Percentiles rank a stretch among this genome's conserved stretches.
Conservation (phyloP, 2,329 filamentous ascomycete genomes). For the Fusarium denticulatum region DNA sequence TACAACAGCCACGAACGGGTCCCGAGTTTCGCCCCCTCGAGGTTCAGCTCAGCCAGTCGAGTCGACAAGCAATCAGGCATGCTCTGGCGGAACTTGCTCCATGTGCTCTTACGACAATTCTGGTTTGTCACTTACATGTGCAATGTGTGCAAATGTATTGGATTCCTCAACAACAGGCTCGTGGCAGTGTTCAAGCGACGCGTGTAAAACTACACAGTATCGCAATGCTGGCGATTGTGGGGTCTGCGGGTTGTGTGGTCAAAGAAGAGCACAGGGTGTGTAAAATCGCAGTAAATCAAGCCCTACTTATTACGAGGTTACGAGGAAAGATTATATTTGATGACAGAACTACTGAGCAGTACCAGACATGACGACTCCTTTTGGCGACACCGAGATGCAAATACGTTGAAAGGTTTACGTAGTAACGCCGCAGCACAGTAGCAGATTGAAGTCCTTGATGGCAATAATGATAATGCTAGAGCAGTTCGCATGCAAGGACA, state of each 20-base stretch:
- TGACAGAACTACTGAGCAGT: not conserved
- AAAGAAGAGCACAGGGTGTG: conserved; percentile 42
- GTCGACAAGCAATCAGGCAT: not conserved
- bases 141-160: conserved; percentile 76
- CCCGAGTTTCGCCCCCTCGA: not conserved
- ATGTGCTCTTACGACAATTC: conserved; percentile 77
- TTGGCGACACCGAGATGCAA: not conserved
- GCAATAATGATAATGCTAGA: not conserved
- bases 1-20: not conserved
- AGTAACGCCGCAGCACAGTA: not conserved
- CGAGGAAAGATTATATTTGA: not conserved
- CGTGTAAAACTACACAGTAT: conserved; percentile 68
- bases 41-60: not conserved
- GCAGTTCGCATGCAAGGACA: not conserved
- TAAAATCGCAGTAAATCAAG: not conserved
- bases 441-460: not conserved
- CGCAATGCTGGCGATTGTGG: conserved; percentile 76
- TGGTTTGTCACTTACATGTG: conserved; percentile 65
- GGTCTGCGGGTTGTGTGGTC: conserved; percentile 75
- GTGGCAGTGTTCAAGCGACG: conserved; percentile 71
- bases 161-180: conserved; percentile 61
- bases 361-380: not conserved
- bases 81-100: conserved; percentile 54
- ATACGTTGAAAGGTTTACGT: not conserved
- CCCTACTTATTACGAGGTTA: not conserved